Conservation (phyloP, 1,284 basidiomycete genomes). For the Vanrija humicola region DNA sequence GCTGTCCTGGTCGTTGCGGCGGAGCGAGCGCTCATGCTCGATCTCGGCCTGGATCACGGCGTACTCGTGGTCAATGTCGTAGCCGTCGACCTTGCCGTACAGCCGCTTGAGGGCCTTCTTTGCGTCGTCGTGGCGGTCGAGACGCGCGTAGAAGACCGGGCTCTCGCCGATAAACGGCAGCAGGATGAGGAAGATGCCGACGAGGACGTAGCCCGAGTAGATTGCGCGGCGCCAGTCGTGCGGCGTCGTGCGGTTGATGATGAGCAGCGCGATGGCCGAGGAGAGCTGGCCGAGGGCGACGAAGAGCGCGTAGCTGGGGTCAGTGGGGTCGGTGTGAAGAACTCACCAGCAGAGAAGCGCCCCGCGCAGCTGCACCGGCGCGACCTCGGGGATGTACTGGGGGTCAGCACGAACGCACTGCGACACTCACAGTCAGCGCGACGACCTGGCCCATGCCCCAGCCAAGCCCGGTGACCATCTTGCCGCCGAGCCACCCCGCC, state of each 20-base stretch:
- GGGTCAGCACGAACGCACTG: no score
- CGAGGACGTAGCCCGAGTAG: slow-evolving; percentile 10
- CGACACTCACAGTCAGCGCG: not conserved
- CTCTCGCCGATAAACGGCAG: slow-evolving; percentile 3
- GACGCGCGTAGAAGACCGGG: not conserved
- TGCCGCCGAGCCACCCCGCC: slow-evolving; percentile 15
- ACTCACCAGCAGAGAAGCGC: not conserved
- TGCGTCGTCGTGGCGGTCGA: slow-evolving; percentile 10
- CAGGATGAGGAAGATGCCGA: slow-evolving; percentile 9
- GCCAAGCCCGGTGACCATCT: slow-evolving; percentile 28
- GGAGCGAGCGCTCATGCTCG: not conserved
- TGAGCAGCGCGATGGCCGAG: slow-evolving; percentile 3
- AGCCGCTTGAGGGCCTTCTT: slow-evolving; percentile 10
- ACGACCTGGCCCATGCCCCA: not conserved
- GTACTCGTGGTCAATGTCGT: slow-evolving; percentile 17
- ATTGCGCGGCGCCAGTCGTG: slow-evolving; percentile 5
- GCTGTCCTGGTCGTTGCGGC: no score
- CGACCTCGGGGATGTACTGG: slow-evolving; percentile 2
- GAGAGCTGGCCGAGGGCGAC: slow-evolving; percentile 2
- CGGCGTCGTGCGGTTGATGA: slow-evolving; percentile 3
- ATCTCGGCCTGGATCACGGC: slow-evolving; percentile 11
- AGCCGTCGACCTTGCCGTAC: slow-evolving; percentile 15
- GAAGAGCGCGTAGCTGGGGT: not conserved
- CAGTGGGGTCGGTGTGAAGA: no score
- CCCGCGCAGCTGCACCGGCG: slow-evolving; percentile 8